Evolutionary conservation across 2,329 filamentous ascomycete genomes (phyloP).

Genomic region (Esteya vermicola): DNA sequence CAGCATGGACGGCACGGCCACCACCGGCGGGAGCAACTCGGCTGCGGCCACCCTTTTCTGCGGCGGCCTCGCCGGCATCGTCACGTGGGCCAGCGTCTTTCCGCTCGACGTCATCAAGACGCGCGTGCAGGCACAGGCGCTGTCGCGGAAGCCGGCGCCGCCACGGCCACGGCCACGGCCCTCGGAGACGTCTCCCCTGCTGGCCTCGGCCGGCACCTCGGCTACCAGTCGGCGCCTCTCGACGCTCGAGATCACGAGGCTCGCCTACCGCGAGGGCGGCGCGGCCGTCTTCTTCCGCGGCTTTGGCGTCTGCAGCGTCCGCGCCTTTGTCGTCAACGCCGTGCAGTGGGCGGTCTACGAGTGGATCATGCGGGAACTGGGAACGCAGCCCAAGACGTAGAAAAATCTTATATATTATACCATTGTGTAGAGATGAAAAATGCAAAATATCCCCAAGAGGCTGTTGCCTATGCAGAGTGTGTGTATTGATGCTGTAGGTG

Average conservation of each 20-base stretch:
- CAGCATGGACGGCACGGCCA: slow-evolving; percentile 11
- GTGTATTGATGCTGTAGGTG: too few species aligned
- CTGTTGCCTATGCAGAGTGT: too few species aligned
- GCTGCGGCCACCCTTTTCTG: slow-evolving; percentile 54
- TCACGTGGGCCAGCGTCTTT: slow-evolving; percentile 83
- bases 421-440: too few species aligned
- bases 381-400: neutral
- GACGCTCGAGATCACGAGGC: slow-evolving; percentile 48
- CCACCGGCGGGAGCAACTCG: neutral
- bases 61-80: slow-evolving; percentile 73
- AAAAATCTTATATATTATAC: too few species aligned
- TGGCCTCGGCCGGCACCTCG: slow-evolving; percentile 15
- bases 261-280: slow-evolving; percentile 52
- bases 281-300: slow-evolving; percentile 54
- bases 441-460: too few species aligned
- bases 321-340: slow-evolving; percentile 87
- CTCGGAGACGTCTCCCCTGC: slow-evolving; percentile 15
- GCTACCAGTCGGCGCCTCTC: slow-evolving; percentile 20
- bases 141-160: too few species aligned
- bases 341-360: slow-evolving; percentile 90
- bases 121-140: slow-evolving; percentile 62
- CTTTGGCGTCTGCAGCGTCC: slow-evolving; percentile 64
- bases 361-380: slow-evolving; percentile 57
- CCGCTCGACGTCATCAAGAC: slow-evolving; percentile 90
- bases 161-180: slow-evolving; percentile 8